A percentile compares a stretch with the other conserved stretches of the same genome.
These are phyloP conservation scores for Monosporascus sp. DNA, from an alignment of 2,329 filamentous ascomycete species.

Conservation along the genomic window DNA sequence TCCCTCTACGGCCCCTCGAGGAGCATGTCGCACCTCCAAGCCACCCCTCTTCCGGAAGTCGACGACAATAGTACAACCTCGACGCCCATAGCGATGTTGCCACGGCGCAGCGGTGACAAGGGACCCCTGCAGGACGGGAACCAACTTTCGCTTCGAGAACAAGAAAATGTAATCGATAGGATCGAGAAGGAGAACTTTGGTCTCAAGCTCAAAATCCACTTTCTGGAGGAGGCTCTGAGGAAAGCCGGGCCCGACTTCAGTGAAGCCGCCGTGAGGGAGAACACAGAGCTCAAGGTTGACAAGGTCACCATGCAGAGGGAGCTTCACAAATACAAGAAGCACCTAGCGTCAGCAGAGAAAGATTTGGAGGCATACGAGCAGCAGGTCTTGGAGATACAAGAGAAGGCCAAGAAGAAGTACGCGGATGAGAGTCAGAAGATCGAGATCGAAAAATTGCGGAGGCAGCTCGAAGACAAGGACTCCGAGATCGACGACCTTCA, in stretches of 20 bases:
- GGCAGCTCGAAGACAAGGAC: constrained; percentile 52
- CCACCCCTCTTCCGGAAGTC: constrained; percentile 70
- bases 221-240: constrained; percentile 82
- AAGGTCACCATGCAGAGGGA: constrained; percentile 86
- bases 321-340: constrained; percentile 79
- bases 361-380: constrained; percentile 79
- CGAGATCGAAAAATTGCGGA: constrained; percentile 54
- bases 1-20: constrained; percentile 64
- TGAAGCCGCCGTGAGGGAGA: constrained; percentile 83
- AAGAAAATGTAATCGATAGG: constrained; percentile 91
- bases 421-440: constrained; percentile 63
- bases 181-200: constrained; percentile 99
- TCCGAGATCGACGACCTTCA: constrained; percentile 57
- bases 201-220: constrained; percentile 94
- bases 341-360: constrained; percentile 73
- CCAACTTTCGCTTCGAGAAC: constrained; percentile 84
- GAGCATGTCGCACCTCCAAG: constrained; percentile 59
- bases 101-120: constrained; percentile 56
- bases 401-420: constrained; percentile 72
- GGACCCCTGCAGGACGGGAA: constrained; percentile 79
- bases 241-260: constrained; percentile 88
- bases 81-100: constrained; percentile 71
- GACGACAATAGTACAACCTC: constrained; percentile 76
- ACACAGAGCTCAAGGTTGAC: constrained; percentile 89
- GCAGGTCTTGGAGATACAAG: constrained; percentile 77